phyloP scores from a whole-genome alignment of 768 basidiomycete genomes.

The Pisolithus sp. region DNA sequence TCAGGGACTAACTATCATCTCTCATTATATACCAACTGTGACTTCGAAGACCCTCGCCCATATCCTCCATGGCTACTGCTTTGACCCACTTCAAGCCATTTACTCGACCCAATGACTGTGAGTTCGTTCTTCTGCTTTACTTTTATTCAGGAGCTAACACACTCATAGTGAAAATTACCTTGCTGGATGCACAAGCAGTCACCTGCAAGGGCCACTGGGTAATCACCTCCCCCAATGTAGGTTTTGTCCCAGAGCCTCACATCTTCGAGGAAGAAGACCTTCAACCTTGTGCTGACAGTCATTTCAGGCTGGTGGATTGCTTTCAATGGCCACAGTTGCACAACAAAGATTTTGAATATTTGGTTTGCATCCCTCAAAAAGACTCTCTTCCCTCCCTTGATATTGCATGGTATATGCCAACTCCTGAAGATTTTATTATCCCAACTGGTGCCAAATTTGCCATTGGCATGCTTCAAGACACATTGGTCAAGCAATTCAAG shows the following conservation, averaged over 20 bases:
- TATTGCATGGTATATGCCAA: no score
- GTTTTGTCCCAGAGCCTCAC: constrained; percentile 4
- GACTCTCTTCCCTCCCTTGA: background rate
- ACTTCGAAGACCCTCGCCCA: no score
- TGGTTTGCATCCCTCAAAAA: background rate
- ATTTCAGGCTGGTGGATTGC: background rate
- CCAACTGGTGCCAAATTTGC: no score
- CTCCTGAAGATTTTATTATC: no score
- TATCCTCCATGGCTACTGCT: no score
- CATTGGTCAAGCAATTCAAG: no score
- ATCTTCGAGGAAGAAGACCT: background rate
- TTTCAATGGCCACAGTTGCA: constrained; percentile 3
- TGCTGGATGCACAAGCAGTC: background rate
- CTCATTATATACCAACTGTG: no score
- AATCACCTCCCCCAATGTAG: constrained; percentile 4
- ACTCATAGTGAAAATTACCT: background rate
- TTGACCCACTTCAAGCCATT: no score
- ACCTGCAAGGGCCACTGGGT: background rate
- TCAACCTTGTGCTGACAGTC: background rate
- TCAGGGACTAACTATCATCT: no score
- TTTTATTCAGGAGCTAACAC: background rate
- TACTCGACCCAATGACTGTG: background rate
- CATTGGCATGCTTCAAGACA: no score
- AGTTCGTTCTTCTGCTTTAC: background rate
- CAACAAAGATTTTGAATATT: background rate